Evolutionary conservation across 352 stramenopile genomes (phyloP), one percentile per base, ranked within the genome.

Genomic region (Globisporangium uncinulatum): DNA sequence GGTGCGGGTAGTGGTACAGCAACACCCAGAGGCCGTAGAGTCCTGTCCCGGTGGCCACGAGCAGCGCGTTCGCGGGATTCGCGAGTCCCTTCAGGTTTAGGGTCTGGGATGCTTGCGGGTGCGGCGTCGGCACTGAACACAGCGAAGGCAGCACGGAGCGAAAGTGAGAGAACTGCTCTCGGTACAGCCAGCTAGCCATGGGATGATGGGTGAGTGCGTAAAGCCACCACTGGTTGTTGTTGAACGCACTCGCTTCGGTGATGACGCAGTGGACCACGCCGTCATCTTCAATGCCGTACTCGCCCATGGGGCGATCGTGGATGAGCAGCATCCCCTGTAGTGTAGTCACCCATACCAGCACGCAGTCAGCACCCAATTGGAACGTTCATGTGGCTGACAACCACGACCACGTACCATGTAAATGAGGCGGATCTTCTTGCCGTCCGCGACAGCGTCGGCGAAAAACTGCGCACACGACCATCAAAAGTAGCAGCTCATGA

Each of bases 11-110:
- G 64, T 92, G 75, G 60, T 89, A 90, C 42, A 90, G 70, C n/a
- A 88, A 59, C 52, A 79, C 88, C 82, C 82, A 92, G 15, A 92
- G 50, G 4, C 79, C 74, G 48, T 89, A 92, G 37, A 92, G 66
- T 20, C 82, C 70, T 14, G 87, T 48, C 14, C 82, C 79, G 24
- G 79, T 92, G 34, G 84, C 58, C 36, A 83, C 36, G 19, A 92
- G 60, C 48, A 92, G 61, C n/a, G 70, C 68, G 51, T 81, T 88
- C 8, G 70, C 66, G 0, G 82, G 73, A 50, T 86, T 81, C 21
- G 83, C 56, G 2, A 75, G 56, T 3, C 74, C 70, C 59, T 89
- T 89, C 47, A 87, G 61, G 24, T 80, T 70, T 9, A 73, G 47
- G 6, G 74, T 63, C 19, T 73, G 64, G 11, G 59, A 45, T 46